phyloP scores from a whole-genome alignment of 2,329 filamentous ascomycete genomes.

The Colletotrichum sp. region DNA sequence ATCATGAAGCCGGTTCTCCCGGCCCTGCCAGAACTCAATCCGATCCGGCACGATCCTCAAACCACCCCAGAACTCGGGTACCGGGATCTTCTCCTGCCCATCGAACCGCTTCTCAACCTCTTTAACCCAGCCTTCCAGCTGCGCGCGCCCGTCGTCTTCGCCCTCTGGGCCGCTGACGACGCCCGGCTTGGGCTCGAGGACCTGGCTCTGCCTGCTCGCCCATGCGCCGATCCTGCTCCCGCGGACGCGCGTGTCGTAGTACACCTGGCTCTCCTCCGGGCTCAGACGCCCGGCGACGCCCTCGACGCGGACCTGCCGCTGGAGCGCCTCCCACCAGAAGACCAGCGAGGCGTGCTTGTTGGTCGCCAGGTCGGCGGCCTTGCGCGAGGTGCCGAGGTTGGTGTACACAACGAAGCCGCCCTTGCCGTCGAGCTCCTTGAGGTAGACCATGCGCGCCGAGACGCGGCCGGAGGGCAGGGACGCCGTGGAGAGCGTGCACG shows the following conservation, averaged over 20 bases:
- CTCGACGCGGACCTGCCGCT: slow-evolving; percentile 92
- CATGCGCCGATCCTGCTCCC: slow-evolving; percentile 89
- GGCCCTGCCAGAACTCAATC: slow-evolving; percentile 96
- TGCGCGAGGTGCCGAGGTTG: slow-evolving; percentile 83
- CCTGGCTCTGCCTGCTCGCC: slow-evolving; percentile 88
- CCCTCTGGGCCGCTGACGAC: slow-evolving; percentile 30
- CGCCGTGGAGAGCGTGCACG: slow-evolving; percentile 86
- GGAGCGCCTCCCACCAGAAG: slow-evolving; percentile 88
- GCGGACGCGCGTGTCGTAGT: slow-evolving; percentile 73
- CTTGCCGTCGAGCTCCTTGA: slow-evolving; percentile 86
- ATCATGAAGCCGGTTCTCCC: slow-evolving; percentile 89
- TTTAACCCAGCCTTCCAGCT: slow-evolving; percentile 78
- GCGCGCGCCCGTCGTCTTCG: slow-evolving; percentile 70
- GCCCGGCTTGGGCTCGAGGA: slow-evolving; percentile 57
- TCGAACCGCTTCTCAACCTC: slow-evolving; percentile 80
- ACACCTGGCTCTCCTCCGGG: slow-evolving; percentile 73
- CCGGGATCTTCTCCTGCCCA: slow-evolving; percentile 79
- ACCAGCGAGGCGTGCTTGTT: slow-evolving; percentile 85
- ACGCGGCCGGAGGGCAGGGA: slow-evolving; percentile 83
- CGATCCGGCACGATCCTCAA: slow-evolving; percentile 83
- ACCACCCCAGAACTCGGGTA: slow-evolving; percentile 95
- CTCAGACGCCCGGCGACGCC: slow-evolving; percentile 72
- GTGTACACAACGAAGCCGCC: slow-evolving; percentile 89
- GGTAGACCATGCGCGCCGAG: slow-evolving; percentile 85
- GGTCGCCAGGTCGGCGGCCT: slow-evolving; percentile 69